Evolutionary conservation across 768 basidiomycete species (phyloP), one percentile per base, ranked within the genome.

Genomic region (Mycena filopes): DNA sequence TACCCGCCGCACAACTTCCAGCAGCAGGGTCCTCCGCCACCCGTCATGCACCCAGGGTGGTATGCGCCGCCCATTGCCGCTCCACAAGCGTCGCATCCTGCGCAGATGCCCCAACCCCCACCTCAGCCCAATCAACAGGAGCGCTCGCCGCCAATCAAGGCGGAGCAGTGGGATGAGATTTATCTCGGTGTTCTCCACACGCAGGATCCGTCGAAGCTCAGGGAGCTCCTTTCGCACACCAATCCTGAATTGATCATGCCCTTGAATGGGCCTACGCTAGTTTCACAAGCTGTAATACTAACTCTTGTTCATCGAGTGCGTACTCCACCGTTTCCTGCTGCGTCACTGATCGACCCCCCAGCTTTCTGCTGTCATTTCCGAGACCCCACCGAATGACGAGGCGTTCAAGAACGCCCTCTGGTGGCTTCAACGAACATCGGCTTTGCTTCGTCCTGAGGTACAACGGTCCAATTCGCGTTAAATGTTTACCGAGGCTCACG

Each of bases 241-340:
- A 93, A 89, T 71, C 90, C 93, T 12, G 93, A 95, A 59, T 72
- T 91, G 42, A 84, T 94, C 67, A 90, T 95, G 88, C 93, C 93
- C 50, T 73, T 91, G 70, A 91, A 87, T 71, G 87, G 89, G 26
- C 80, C 84, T 29, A 81, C 85, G 38, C 88, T 92, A 18, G 81
- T 95, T 41, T 94, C 93, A 21, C 94, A 94, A 74, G 93, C 93
- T 26, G 93, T 95, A 50, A 83, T 94, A 67, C 80, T 95, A 72
- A 94, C 93, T 26, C 85, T 94, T 70, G 87, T 95, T 69, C 92
- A 94, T 73, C 84, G 93, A 60, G 93, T 94, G 80, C 68, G 91
- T 81, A 25, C 25, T 43, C 21, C 42, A 20, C 67, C 46, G 4
- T 50, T 8, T 23, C n/a, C 15, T 54, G 64, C 26, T 40, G 25